Evolutionary conservation across 768 basidiomycete genomes (phyloP), one percentile per base, ranked within the genome.

Genomic region (Termitomyces sp.): DNA sequence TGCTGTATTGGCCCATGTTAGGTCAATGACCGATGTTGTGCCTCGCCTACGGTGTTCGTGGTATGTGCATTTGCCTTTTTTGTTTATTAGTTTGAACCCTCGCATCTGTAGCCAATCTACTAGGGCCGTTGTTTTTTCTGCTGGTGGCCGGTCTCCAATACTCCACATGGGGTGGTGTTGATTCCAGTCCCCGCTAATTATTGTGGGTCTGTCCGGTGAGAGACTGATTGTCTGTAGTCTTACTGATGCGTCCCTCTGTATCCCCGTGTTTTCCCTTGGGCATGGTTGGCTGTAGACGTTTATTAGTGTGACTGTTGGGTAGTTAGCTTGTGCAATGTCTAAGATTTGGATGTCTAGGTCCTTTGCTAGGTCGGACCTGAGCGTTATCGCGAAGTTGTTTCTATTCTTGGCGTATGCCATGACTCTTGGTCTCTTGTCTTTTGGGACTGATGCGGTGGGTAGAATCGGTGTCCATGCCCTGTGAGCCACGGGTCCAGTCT

Each of bases 301-400:
- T 5, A 36, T 42, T 1, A 53, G 6, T 5, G 42, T 53, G 1
- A 42, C 55, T 0, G 62, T 57, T 0, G 55, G 58, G 5, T 61
- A 59, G 7, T 53, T 55, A 1, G 40, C 25, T 42, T 64, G 63
- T 3, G 46, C 22, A 27, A 68, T 56, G 23, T 66, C 62, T 1
- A 68, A 52, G 25, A 25, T 44, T 16, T 29, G 43, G 15, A 29
- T 25, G 16, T 44, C 25, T 0, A 44, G 43, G 2, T 44, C 43
- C 16, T n/a, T 16, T 16, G 43, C 43, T 2, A 44, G 1, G 43
- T 44, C 43, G 0, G 43, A 44, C 13, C 43, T 44, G 7, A 44
- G n/a, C 0, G 16, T 44, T 1, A 44, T 15, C 0, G 5, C 9
- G 15, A 29, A 44, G 25, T 44, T 15, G 2, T 1, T 13, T 3